Conservation (phyloP, 495 filamentous ascomycete genomes). For the Trypethelium eluteriae region DNA sequence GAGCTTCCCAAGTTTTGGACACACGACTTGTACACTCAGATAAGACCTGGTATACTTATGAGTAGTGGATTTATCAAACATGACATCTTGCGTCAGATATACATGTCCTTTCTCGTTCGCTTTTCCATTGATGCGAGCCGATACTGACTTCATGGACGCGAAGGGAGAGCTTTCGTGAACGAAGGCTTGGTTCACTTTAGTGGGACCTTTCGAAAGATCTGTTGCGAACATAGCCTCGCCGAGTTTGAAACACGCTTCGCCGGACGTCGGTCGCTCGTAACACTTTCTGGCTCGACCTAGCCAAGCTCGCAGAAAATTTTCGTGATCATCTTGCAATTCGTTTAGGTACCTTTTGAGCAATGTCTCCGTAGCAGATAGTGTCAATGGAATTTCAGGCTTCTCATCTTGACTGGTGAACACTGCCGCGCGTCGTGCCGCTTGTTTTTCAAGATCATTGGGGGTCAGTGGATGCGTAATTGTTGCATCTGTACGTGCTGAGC, state of each 20-base stretch:
- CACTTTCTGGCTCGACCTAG: conserved; percentile 18
- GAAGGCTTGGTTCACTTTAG: conserved; percentile 12
- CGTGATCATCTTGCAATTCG: conserved; percentile 24
- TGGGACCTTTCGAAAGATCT: not conserved
- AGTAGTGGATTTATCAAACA: not conserved
- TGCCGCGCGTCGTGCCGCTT: not conserved
- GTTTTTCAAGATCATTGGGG: not conserved
- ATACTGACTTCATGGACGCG: conserved; percentile 16
- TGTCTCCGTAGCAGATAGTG: conserved; percentile 6
- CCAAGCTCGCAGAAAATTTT: conserved; percentile 19
- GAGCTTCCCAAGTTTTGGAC: conserved; percentile 6
- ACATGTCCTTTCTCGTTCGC: conserved; percentile 2
- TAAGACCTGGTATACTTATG: not conserved
- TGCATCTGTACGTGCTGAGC: not conserved
- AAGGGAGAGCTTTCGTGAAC: conserved; percentile 15
- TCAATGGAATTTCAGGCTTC: not conserved
- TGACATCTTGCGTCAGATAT: conserved; percentile 1
- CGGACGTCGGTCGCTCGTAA: not conserved
- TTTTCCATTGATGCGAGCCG: conserved; percentile 4
- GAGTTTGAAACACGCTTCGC: not conserved
- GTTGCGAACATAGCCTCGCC: not conserved
- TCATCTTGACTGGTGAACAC: not conserved
- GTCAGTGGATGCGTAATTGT: not conserved
- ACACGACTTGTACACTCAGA: not conserved
- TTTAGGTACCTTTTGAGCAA: conserved; percentile 22